These are phyloP conservation scores for Ganoderma leucocontextum DNA, from an alignment of 1,284 basidiomycete species.

Conservation along the genomic window DNA sequence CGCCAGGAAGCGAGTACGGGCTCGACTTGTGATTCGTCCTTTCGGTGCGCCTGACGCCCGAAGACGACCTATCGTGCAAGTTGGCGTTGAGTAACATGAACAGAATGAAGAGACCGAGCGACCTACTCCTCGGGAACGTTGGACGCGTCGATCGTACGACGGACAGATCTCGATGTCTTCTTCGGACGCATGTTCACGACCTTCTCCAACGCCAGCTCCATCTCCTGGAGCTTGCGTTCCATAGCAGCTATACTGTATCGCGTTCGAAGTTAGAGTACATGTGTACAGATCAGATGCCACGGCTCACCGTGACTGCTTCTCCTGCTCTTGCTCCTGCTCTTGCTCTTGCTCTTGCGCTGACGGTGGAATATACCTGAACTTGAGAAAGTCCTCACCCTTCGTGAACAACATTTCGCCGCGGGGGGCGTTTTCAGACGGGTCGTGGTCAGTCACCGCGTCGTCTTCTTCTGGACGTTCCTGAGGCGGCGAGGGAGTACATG, in stretches of 20 bases:
- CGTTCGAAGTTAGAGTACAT: not conserved
- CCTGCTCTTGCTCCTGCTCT: too few species aligned
- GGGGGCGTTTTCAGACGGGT: not conserved
- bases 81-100: not conserved
- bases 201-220: too few species aligned
- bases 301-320: not conserved
- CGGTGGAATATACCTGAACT: too few species aligned
- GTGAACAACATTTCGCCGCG: too few species aligned
- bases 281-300: not conserved
- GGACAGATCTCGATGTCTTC: not conserved
- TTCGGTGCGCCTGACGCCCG: not conserved
- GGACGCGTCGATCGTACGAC: too few species aligned
- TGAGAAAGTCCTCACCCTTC: too few species aligned
- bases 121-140: not conserved
- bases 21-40: not conserved
- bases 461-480: too few species aligned
- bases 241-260: too few species aligned
- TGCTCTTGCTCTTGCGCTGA: too few species aligned
- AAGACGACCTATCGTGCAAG: not conserved
- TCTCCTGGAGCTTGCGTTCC: too few species aligned
- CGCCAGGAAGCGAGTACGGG: not conserved
- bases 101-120: too few species aligned
- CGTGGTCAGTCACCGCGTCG: not conserved
- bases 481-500: not conserved
- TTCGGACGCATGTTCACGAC: too few species aligned